phyloP scores from a whole-genome alignment of 2,329 filamentous ascomycete species.

The Talaromyces sp. region DNA sequence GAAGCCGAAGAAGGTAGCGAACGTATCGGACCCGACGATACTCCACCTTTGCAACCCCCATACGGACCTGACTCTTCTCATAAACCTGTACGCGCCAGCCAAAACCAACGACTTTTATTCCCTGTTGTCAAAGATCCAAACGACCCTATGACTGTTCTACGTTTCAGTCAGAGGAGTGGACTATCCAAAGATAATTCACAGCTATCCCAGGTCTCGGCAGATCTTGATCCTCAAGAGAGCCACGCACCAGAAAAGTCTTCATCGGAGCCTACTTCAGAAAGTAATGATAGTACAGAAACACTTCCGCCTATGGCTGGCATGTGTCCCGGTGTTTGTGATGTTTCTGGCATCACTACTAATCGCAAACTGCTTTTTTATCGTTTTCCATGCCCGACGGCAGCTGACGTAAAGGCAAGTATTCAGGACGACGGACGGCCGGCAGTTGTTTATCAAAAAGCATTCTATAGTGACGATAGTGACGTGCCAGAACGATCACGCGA shows the following conservation, averaged over 20 bases:
- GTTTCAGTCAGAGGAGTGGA: constrained; percentile 63
- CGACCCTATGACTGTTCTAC: constrained; percentile 59
- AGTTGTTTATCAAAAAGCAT: constrained; percentile 78
- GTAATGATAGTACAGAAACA: background rate
- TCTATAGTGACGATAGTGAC: constrained; percentile 79
- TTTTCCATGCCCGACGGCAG: constrained; percentile 28
- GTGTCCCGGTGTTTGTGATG: constrained; percentile 25
- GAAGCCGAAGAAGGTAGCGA: constrained; percentile 7
- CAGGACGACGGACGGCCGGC: constrained; percentile 56
- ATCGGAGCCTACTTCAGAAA: constrained; percentile 22
- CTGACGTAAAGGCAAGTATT: constrained; percentile 56
- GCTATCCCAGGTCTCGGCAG: constrained; percentile 17
- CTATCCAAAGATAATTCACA: constrained; percentile 48
- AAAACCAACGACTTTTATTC: constrained; percentile 57
- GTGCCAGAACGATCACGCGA: constrained; percentile 73
- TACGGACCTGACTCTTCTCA: constrained; percentile 26
- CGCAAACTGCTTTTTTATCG: constrained; percentile 27
- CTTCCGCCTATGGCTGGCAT: constrained; percentile 21
- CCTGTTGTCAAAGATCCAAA: constrained; percentile 73
- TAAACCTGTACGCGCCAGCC: constrained; percentile 26
- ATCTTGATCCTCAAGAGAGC: background rate
- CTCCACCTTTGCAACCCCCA: constrained; percentile 18
- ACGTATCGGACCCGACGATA: constrained; percentile 3
- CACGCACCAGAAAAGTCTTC: constrained; percentile 16
- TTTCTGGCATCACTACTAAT: constrained; percentile 29